A percentile compares a stretch with the other conserved stretches of the same genome.
Evolutionary conservation across 176 grass and related monocot species (phyloP).

Genomic region (Carex littledalei): DNA sequence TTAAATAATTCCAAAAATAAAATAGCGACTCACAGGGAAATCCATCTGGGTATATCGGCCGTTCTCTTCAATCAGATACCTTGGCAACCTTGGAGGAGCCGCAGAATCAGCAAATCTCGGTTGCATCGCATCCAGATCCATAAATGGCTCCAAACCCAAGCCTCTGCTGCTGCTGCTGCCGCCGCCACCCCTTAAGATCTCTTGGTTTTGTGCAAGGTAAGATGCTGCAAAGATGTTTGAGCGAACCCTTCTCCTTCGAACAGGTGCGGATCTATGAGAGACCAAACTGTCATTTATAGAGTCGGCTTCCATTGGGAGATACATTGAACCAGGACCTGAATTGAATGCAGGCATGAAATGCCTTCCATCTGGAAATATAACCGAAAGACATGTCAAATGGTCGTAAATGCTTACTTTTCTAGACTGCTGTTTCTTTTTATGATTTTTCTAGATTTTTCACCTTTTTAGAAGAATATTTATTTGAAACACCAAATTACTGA

Average conservation of each 20-base stretch:
- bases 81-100: conserved; percentile 21
- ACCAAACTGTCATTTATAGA: conserved; percentile 48
- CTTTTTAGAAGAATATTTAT: neutral
- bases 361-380: conserved; percentile 43
- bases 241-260: conserved; percentile 61
- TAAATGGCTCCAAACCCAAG: conserved; percentile 24
- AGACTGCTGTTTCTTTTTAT: neutral
- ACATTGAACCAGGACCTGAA: conserved; percentile 54
- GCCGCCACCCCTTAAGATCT: conserved; percentile 30
- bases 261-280: conserved; percentile 32
- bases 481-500: neutral
- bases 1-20: neutral
- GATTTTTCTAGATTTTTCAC: neutral
- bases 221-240: conserved; percentile 44
- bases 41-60: conserved; percentile 4
- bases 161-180: neutral
- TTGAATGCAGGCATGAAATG: conserved; percentile 51
- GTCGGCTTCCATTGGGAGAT: conserved; percentile 42
- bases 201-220: conserved; percentile 57
- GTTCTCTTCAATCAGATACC: conserved; percentile 23
- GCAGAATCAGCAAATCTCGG: conserved; percentile 36
- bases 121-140: conserved; percentile 55
- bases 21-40: conserved; percentile 10
- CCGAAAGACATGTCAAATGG: neutral
- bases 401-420: neutral